Base-by-base conservation (phyloP, 352 stramenopile genomes). In the Globisporangium middletonii region DNA sequence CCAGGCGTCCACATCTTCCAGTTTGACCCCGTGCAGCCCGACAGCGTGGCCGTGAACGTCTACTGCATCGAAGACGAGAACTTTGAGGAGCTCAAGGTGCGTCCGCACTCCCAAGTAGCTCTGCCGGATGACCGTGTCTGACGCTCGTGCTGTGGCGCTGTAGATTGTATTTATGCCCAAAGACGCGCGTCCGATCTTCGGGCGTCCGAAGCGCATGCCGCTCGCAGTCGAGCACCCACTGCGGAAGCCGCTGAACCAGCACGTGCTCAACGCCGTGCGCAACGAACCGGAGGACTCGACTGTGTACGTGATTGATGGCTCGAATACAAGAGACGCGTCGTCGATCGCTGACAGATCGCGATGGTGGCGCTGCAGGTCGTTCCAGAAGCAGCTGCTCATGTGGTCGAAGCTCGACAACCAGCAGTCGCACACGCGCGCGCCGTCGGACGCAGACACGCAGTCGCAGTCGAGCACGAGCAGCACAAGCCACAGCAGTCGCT, bases 1-100 rank as follows among this genome's bases (percentile, higher is more conserved):
- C 41, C 54, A 87, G 77, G 79, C 49, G 83, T 93, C 62, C 83
- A 93, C 60, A 88, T 93, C 56, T 93, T 93, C 62, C 83, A 93
- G 53, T 91, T 91, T 49, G 83, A 93, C 50, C 75, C 82, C 60
- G 78, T 69, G 7, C 71, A 88, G 38, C 73, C 81, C 28, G 80
- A 91, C 48, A 73, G 69, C 23, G 69, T 93, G 35, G 83, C 78
- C 30, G 79, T 93, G 19, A 93, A 93, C 48, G 63, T 93, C 47
- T 89, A 91, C 62, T 89, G 80, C 57, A 69, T 93, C 19, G 83
- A 93, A 44, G 75, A 86, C 52, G 77, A 90, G 55, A 89, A 86
- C 65, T 86, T 93, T 62, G 79, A 93, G 33, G 77, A 89, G 47
- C 69, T 93, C 57, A 88, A 88, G 69, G 83, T 90, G 54, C 18